Conservation (phyloP, 1,139 yeast species). For the Kurtzmaniella quercitrusa region DNA sequence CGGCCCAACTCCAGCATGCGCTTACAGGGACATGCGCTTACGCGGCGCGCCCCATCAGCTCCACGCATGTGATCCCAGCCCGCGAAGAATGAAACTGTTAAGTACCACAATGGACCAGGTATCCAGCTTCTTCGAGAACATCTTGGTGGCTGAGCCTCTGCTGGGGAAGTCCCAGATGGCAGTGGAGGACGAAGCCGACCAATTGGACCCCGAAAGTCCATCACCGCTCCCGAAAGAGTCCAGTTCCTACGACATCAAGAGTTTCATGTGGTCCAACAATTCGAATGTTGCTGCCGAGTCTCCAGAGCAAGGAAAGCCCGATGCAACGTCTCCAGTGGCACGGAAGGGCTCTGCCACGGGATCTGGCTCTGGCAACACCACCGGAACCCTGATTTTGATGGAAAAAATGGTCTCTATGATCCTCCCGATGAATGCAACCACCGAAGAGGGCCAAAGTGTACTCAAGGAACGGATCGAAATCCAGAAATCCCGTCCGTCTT, state of each 20-base stretch:
- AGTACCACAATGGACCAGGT: conserved; percentile 23
- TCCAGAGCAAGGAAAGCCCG: not conserved
- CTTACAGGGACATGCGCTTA: not conserved
- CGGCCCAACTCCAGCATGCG: not conserved
- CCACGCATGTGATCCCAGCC: not conserved
- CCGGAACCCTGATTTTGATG: conserved; percentile 28
- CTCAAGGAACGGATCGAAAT: conserved; percentile 47
- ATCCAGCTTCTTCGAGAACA: conserved; percentile 25
- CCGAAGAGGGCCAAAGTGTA: conserved; percentile 34
- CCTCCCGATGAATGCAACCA: conserved; percentile 55
- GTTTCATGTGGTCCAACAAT: not conserved
- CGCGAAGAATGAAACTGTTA: not conserved
- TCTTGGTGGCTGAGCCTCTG: conserved; percentile 18
- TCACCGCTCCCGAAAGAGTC: not conserved
- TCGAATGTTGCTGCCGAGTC: not conserved
- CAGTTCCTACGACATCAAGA: not conserved
- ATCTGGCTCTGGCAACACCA: not conserved
- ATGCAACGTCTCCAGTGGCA: not conserved
- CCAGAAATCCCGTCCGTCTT: conserved; percentile 62
- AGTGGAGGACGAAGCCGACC: not conserved
- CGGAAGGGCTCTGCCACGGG: not conserved
- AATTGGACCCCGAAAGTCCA: not conserved
- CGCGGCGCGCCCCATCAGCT: not conserved
- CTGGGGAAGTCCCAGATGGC: not conserved
- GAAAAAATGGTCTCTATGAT: conserved; percentile 69